Percentiles rank a stretch among this genome's conserved stretches.
Evolutionary conservation across 441 rosid species (phyloP).

Genomic region (Brassica hybrid): DNA sequence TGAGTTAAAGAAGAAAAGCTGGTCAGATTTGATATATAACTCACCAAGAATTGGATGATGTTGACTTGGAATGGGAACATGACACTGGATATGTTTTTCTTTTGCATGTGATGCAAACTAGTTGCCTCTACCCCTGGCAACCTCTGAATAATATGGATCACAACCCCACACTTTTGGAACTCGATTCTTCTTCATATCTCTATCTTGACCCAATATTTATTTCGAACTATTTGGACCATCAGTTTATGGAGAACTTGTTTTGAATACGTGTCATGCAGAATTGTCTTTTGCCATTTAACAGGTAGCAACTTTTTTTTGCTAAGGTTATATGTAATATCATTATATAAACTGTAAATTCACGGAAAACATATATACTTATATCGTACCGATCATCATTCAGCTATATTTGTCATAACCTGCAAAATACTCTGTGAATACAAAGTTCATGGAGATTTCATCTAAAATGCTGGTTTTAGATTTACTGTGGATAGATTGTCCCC

Average conservation of each 20-base stretch:
- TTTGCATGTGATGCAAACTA: slow-evolving; percentile 34
- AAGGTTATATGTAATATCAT: neutral
- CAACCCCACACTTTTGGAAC: slow-evolving; percentile 43
- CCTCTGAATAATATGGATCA: slow-evolving; percentile 29
- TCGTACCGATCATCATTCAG: neutral
- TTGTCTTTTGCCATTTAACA: slow-evolving; percentile 16
- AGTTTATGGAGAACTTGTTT: neutral
- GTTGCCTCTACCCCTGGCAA: slow-evolving; percentile 40
- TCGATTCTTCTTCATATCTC: slow-evolving; percentile 36
- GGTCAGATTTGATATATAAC: slow-evolving; percentile 20
- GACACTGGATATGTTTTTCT: slow-evolving; percentile 32
- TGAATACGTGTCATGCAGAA: slow-evolving; percentile 21
- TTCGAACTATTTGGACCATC: slow-evolving; percentile 16
- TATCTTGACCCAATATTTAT: slow-evolving; percentile 19
- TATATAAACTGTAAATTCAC: neutral
- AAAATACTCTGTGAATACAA: slow-evolving; percentile 3
- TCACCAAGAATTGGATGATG: slow-evolving; percentile 27
- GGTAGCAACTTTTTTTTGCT: neutral
- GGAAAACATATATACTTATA: neutral
- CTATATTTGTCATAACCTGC: neutral
- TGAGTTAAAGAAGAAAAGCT: slow-evolving; percentile 18
- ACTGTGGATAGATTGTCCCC: neutral
- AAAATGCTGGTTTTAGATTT: neutral
- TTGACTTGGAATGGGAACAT: slow-evolving; percentile 33
- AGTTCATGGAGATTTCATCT: neutral